Evolutionary conservation across 139 green algal genomes (phyloP), one percentile per base, ranked within the genome.

Genomic region (Raphidocelis subcapitata): DNA sequence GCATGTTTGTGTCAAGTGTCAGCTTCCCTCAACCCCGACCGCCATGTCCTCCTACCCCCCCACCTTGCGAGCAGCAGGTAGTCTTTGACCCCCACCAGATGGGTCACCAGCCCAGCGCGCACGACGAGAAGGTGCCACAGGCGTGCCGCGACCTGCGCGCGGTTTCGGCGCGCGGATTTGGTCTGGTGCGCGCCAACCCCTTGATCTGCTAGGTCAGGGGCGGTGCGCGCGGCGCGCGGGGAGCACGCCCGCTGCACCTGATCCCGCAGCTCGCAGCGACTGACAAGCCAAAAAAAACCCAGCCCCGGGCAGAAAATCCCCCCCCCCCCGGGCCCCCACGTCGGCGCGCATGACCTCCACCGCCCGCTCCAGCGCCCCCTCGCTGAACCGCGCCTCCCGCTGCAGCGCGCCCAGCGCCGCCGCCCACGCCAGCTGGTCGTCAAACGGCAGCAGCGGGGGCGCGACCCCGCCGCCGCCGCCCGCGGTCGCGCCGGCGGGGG

Each of bases 1-100:
- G n/a, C n/a, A n/a, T n/a, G n/a, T n/a, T n/a, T n/a, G n/a, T n/a
- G n/a, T n/a, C n/a, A n/a, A n/a, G n/a, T n/a, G n/a, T n/a, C n/a
- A n/a, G n/a, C n/a, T n/a, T n/a, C n/a, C n/a, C n/a, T n/a, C n/a
- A n/a, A n/a, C n/a, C n/a, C n/a, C n/a, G n/a, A n/a, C n/a, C n/a
- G n/a, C n/a, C n/a, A n/a, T n/a, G n/a, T n/a, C n/a, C n/a, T n/a
- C n/a, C n/a, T n/a, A n/a, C n/a, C n/a, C n/a, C n/a, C n/a, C n/a
- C n/a, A n/a, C n/a, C n/a, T n/a, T n/a, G 76, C 86, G 56, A 97
- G 82, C 67, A 98, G 74, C 36, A 92, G 90, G 85, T 96, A 97
- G 75, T 90, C 79, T 71, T 89, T 88, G 44, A 97, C 77, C 0
- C 87, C 88, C 5, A 55, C 60, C 75, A 98, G 83, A 75, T 95